Conservation (phyloP, 2,329 filamentous ascomycete species). For the Scleromitrula shiraiana region DNA sequence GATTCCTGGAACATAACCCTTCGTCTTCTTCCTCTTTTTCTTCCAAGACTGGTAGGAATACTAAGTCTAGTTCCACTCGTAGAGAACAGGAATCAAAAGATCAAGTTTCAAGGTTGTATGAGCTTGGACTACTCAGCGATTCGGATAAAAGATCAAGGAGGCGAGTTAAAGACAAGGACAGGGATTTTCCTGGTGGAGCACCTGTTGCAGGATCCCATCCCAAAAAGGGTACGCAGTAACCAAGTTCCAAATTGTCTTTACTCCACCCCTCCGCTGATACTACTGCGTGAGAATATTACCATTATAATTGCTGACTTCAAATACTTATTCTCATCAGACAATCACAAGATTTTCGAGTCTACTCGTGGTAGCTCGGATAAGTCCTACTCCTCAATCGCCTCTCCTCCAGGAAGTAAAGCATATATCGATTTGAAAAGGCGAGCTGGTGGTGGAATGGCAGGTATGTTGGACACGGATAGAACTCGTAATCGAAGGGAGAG, state of each 20-base stretch:
- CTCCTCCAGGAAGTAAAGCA: conserved; percentile 14
- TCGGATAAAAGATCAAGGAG: conserved; percentile 25
- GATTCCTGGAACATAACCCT: conserved; percentile 14
- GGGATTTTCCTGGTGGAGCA: conserved; percentile 22
- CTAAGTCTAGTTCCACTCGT: conserved; percentile 1
- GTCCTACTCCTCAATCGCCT: conserved; percentile 9
- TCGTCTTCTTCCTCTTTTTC: background rate
- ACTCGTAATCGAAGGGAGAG: conserved; percentile 76
- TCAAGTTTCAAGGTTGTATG: conserved; percentile 27
- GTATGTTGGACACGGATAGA: conserved; percentile 66
- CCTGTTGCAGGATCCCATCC: conserved; percentile 26
- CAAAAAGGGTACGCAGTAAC: conserved; percentile 24
- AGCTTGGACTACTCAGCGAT: conserved; percentile 27
- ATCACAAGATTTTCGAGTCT: conserved; percentile 7
- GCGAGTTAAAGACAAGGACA: conserved; percentile 23
- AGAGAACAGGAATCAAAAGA: conserved; percentile 18
- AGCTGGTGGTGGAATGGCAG: conserved; percentile 42
- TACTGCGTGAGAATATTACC: conserved; percentile 5
- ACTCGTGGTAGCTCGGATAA: conserved; percentile 8
- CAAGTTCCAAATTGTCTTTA: conserved; percentile 15
- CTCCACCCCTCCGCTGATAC: conserved; percentile 14
- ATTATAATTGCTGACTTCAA: conserved; percentile 11
- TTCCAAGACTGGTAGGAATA: conserved; percentile 3
- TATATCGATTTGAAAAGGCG: conserved; percentile 21
- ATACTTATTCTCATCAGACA: conserved; percentile 10